Evolutionary conservation across 257 asterid genomes (phyloP), one percentile per base, ranked within the genome.

Genomic region (Striga asiatica): DNA sequence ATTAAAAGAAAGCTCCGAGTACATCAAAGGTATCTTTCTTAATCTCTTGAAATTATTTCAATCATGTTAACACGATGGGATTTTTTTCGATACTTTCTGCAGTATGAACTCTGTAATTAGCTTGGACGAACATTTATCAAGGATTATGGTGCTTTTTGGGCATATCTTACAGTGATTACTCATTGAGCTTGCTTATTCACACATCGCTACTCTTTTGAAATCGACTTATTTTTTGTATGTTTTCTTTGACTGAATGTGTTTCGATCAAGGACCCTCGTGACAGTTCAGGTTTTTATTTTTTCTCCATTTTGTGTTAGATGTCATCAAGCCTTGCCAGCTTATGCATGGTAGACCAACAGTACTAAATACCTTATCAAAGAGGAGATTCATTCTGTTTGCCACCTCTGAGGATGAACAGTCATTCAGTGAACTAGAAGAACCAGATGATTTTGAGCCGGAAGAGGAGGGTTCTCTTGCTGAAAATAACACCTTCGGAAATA

Each of bases 331-430:
- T 47, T 74, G 73, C 61, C 71, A 48, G 76, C 73, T 71, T 58
- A 56, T 28, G 54, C 73, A 46, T 56, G 75, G 74, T 70, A 71
- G 71, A 56, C 61, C 65, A 41, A 56, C 66, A 24, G 53, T 69
- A 50, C 71, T 62, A 37, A 64, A 47, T 51, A 68, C 61, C 32
- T 58, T 54, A 24, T 71, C 71, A 18, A 73, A 69, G 66, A 63
- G 73, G 71, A 65, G 19, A 58, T 57, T 46, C 56, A 56, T 57
- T 46, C 62, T 47, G 31, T 70, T 71, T 69, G 89, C 89, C 21
- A 22, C 67, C 39, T 62, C 80, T 6, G 89, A 81, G 50, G 95
- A 78, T 75, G 74, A 70, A 42, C 35, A 76, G 38, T 49, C 72
- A 28, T 62, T 60, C 56, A 34, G 66, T 64, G 93, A 80, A 54